Percentiles rank a stretch among this genome's conserved stretches.
Evolutionary conservation across 257 asterid species (phyloP).

Genomic region (Solanum piurae): DNA sequence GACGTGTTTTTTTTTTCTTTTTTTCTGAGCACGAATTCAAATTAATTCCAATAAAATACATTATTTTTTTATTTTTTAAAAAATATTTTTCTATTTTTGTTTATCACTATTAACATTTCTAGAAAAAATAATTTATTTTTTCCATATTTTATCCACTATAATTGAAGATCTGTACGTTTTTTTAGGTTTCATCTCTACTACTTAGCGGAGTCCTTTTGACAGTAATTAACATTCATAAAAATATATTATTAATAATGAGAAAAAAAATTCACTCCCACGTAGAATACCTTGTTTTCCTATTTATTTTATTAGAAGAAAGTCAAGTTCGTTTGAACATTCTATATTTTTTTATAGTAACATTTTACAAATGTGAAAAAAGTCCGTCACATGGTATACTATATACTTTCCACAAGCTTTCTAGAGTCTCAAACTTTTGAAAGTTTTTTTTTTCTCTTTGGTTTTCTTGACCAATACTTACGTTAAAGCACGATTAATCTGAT

Average conservation of each 20-base stretch:
- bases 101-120: too few relatives aligned
- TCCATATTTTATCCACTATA: not conserved
- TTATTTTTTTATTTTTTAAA: too few relatives aligned
- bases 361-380: not conserved
- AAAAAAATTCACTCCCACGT: not conserved
- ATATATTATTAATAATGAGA: not conserved
- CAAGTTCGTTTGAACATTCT: not conserved
- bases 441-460: too few relatives aligned
- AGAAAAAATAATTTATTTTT: too few relatives aligned
- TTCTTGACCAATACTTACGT: rapidly evolving
- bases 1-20: too few relatives aligned
- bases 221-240: not conserved
- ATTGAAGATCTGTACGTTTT: not conserved
- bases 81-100: too few relatives aligned
- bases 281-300: not conserved
- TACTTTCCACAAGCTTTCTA: not conserved
- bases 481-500: not conserved
- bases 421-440: not conserved
- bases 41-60: too few relatives aligned
- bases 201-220: not conserved
- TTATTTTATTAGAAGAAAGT: not conserved
- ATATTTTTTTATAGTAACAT: not conserved
- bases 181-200: not conserved
- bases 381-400: too few relatives aligned
- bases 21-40: too few relatives aligned